Percentiles rank a stretch among this genome's conserved stretches.
Evolutionary conservation across 2,329 filamentous ascomycete species (phyloP).

Genomic region (Kalmusia sp.): DNA sequence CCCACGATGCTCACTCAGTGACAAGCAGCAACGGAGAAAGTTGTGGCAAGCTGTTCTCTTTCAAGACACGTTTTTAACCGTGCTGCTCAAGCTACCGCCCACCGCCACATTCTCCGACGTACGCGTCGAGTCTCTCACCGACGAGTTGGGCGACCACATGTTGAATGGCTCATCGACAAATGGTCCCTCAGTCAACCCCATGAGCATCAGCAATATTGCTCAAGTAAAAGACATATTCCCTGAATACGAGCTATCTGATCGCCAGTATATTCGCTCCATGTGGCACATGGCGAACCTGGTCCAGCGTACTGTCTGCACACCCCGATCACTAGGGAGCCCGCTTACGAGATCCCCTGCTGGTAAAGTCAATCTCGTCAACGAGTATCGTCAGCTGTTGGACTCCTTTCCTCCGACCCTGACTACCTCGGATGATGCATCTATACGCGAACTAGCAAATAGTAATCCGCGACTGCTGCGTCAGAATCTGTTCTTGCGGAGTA

Average conservation of each 20-base stretch:
- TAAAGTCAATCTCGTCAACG: conserved; percentile 72
- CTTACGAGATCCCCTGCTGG: conserved; percentile 73
- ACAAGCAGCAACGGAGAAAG: conserved; percentile 80
- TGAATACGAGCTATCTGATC: conserved; percentile 46
- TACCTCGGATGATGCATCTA: conserved; percentile 68
- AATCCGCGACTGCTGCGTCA: conserved; percentile 75
- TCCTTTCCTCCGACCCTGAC: conserved; percentile 75
- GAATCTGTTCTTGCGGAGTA: conserved; percentile 79
- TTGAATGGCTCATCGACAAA: conserved; percentile 63
- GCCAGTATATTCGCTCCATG: conserved; percentile 72
- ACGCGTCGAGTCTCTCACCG: conserved; percentile 73
- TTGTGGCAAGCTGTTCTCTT: conserved; percentile 83
- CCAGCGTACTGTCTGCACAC: conserved; percentile 77
- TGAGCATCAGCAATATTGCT: conserved; percentile 60
- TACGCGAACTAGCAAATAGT: conserved; percentile 63
- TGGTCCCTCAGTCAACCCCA: conserved; percentile 53
- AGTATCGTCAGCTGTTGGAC: conserved; percentile 75
- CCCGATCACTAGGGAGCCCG: conserved; percentile 75
- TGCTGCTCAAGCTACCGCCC: conserved; percentile 78
- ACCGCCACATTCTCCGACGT: conserved; percentile 82
- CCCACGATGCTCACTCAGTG: conserved; percentile 70
- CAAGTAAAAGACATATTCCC: conserved; percentile 47
- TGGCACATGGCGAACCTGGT: conserved; percentile 82
- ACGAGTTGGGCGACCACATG: conserved; percentile 70
- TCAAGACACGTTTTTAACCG: conserved; percentile 82